A percentile compares a stretch with the other conserved stretches of the same genome.
These are phyloP conservation scores for Cordia subcordata DNA, from an alignment of 257 asterid genomes.

Conservation along the genomic window DNA sequence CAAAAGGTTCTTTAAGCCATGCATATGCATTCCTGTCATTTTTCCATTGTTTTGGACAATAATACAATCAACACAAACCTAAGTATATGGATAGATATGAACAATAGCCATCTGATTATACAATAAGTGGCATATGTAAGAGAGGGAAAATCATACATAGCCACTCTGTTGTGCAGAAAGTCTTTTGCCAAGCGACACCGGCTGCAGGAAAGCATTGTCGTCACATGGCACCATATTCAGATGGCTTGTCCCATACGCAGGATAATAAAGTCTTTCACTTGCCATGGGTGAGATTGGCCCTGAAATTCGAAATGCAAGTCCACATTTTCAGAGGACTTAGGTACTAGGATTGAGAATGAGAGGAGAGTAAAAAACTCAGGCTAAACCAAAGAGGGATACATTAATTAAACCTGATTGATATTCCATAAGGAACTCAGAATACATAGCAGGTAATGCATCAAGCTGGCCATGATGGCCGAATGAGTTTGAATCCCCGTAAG, in stretches of 20 bases:
- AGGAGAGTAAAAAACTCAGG: background rate
- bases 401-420: constrained; percentile 19
- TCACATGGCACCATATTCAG: constrained; percentile 4
- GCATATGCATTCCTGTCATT: too few relatives aligned
- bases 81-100: background rate
- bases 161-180: constrained; percentile 9
- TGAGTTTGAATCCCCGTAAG: constrained; percentile 20
- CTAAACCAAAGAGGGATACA: constrained; percentile 1
- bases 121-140: background rate
- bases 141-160: constrained; percentile 10
- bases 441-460: constrained; percentile 1
- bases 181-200: background rate
- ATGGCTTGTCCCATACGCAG: constrained; percentile 16
- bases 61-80: too few relatives aligned
- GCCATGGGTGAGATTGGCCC: constrained; percentile 17
- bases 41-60: too few relatives aligned
- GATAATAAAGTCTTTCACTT: constrained; percentile 10
- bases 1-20: too few relatives aligned
- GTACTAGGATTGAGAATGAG: background rate
- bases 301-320: constrained; percentile 6
- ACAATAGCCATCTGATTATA: background rate
- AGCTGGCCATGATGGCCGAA: constrained; percentile 14
- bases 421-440: constrained; percentile 2
- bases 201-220: constrained; percentile 4
- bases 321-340: constrained; percentile 2